Base-by-base conservation (phyloP, 1,284 basidiomycete genomes). In the Ustilago shanxiensis region DNA sequence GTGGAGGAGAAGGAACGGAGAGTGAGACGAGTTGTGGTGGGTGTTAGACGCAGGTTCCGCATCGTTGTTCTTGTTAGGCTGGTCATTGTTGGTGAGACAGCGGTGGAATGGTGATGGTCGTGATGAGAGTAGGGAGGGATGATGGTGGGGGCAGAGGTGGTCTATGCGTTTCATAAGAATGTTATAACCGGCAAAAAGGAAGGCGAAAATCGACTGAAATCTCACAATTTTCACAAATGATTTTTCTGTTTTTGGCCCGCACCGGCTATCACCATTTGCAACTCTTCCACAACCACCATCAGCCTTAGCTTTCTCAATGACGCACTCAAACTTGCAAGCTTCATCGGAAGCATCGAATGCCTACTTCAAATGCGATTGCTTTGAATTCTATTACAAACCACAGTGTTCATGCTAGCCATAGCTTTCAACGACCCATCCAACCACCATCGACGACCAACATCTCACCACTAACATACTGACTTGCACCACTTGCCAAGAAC, bases 401-500 rank as follows among this genome's bases (percentile, higher is more conserved):
- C n/a, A n/a, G n/a, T n/a, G n/a, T n/a, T n/a, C n/a, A n/a, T n/a
- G n/a, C n/a, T n/a, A n/a, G n/a, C n/a, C n/a, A n/a, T n/a, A n/a
- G 37, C 11, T 3, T 28, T 68, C 59, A 79, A 55, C 78, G 75
- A 16, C 78, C 78, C 78, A 79, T 79, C 78, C 78, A 79, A 18
- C 78, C 86, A 54, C 86, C 86, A 62, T 87, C 86, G 37, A 87
- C 87, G 20, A 84, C 81, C 35, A 87, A 44, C 61, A 86, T 89
- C 87, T 97, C 95, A 50, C 95, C 95, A 72, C 91, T 94, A 20
- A 98, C 91, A 83, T 97, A 98, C 86, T 94, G 91, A 80, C 92
- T 93, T 1, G 94, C 95, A 51, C 87, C 87, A 78, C 92, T 93
- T 6, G 95, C 93, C 37, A 98, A 90, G 88, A 94, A 98, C n/a